These are phyloP conservation scores for Ceratobasidium sp. DNA, from an alignment of 1,284 basidiomycete species.

Conservation along the genomic window DNA sequence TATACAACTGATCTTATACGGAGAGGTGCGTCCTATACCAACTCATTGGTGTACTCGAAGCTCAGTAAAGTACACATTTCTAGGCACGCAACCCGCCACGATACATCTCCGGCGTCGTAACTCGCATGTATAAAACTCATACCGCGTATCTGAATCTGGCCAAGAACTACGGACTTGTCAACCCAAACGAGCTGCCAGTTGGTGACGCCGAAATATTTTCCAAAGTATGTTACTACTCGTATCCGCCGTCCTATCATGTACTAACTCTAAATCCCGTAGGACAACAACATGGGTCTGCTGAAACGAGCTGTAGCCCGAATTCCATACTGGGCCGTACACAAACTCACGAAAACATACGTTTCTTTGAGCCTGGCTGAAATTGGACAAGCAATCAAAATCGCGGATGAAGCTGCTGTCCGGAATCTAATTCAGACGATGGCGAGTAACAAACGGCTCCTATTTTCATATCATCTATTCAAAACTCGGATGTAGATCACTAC, in stretches of 20 bases:
- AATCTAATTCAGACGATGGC: slow-evolving; percentile 79
- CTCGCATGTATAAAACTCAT: slow-evolving; percentile 68
- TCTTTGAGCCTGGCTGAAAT: slow-evolving; percentile 79
- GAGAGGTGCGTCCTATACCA: slow-evolving; percentile 65
- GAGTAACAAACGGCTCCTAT: slow-evolving; percentile 50
- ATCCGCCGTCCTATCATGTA: slow-evolving; percentile 41
- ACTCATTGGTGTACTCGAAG: too few relatives aligned
- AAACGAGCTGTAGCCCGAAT: slow-evolving; percentile 73
- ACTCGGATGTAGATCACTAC: slow-evolving; percentile 69
- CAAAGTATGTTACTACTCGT: slow-evolving; percentile 60
- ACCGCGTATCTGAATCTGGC: slow-evolving; percentile 73
- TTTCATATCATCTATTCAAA: not conserved
- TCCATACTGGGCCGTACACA: slow-evolving; percentile 79
- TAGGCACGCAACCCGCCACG: slow-evolving; percentile 37
- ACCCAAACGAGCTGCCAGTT: slow-evolving; percentile 63
- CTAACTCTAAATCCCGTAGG: slow-evolving; percentile 60
- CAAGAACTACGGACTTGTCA: slow-evolving; percentile 71
- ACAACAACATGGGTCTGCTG: slow-evolving; percentile 78
- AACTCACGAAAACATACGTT: slow-evolving; percentile 81
- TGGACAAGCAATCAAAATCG: slow-evolving; percentile 66
- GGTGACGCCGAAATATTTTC: slow-evolving; percentile 69
- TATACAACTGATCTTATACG: slow-evolving; percentile 79
- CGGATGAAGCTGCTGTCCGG: slow-evolving; percentile 64
- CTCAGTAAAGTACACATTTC: not conserved
- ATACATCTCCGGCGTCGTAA: slow-evolving; percentile 56